A percentile compares a stretch with the other conserved stretches of the same genome.
phyloP scores from a whole-genome alignment of 1,284 basidiomycete genomes.

The Bothia castanella region DNA sequence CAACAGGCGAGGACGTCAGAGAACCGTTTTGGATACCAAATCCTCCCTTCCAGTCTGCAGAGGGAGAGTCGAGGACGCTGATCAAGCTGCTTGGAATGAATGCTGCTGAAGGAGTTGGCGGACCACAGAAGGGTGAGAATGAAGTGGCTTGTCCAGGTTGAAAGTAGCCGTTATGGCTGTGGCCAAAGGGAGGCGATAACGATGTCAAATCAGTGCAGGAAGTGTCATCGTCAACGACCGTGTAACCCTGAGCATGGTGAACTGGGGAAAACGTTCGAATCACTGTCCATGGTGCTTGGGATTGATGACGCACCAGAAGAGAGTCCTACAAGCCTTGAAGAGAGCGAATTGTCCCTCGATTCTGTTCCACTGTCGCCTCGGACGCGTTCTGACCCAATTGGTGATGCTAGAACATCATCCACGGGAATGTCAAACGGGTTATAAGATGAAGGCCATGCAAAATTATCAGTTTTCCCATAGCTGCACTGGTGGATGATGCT shows the following conservation, averaged over 20 bases:
- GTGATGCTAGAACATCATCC: slow-evolving; percentile 19
- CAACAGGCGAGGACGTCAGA: slow-evolving; percentile 37
- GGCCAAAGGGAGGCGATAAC: slow-evolving; percentile 17
- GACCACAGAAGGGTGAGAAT: slow-evolving; percentile 54
- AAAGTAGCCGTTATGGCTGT: slow-evolving; percentile 17
- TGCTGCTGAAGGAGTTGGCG: slow-evolving; percentile 43
- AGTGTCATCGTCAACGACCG: slow-evolving; percentile 42
- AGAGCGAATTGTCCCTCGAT: slow-evolving; percentile 15
- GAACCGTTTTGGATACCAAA: slow-evolving; percentile 23
- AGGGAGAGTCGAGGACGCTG: slow-evolving; percentile 49
- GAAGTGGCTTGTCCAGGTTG: slow-evolving; percentile 30
- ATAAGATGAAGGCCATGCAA: slow-evolving; percentile 28
- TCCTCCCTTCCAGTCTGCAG: slow-evolving; percentile 27
- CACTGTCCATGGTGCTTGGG: slow-evolving; percentile 20
- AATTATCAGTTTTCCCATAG: slow-evolving; percentile 18
- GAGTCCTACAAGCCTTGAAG: slow-evolving; percentile 37
- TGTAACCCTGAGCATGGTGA: slow-evolving; percentile 38
- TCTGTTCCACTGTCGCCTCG: slow-evolving; percentile 10
- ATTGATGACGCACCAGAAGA: slow-evolving; percentile 40
- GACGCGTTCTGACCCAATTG: slow-evolving; percentile 14
- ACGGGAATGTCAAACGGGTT: slow-evolving; percentile 31
- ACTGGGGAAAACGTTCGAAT: slow-evolving; percentile 24
- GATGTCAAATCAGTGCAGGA: slow-evolving; percentile 26
- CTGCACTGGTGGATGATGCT: slow-evolving; percentile 5
- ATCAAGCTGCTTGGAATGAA: slow-evolving; percentile 58